Conservation (phyloP, 352 stramenopile genomes). For the Pythium oligandrum region DNA sequence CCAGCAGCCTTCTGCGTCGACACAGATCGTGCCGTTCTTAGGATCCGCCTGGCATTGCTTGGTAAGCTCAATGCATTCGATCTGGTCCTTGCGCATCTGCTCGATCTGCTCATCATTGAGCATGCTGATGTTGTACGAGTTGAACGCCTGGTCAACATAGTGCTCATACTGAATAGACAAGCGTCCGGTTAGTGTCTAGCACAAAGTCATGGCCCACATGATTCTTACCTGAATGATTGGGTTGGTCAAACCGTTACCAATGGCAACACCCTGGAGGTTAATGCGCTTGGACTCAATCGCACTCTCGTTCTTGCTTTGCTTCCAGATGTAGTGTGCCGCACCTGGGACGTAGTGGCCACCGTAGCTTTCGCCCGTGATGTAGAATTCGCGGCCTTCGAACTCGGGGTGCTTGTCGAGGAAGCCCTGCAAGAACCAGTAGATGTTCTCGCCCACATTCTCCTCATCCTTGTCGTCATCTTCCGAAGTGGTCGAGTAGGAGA, state of each 20-base stretch:
- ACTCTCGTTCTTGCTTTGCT: conserved; percentile 11
- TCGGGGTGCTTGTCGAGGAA: conserved; percentile 51
- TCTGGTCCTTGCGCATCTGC: conserved; percentile 2
- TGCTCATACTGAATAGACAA: conserved; percentile 11
- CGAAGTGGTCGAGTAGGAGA: conserved; percentile 39
- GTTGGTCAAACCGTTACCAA: conserved; percentile 49
- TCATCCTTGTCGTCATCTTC: conserved; percentile 40
- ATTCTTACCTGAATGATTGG: conserved; percentile 28
- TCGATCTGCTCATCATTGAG: conserved; percentile 7
- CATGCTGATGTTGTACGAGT: conserved; percentile 30
- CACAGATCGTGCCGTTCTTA: neutral
- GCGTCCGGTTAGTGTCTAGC: too few relatives aligned
- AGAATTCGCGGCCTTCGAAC: conserved; percentile 42
- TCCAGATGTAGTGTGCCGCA: conserved; percentile 38
- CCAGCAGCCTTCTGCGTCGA: neutral
- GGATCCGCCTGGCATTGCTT: conserved; percentile 10
- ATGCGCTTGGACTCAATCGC: conserved; percentile 9
- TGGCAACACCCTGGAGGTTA: conserved; percentile 46
- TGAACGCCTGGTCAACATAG: conserved; percentile 23
- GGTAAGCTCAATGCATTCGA: conserved; percentile 16
- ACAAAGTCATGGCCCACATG: too few relatives aligned
- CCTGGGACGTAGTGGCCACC: conserved; percentile 66
- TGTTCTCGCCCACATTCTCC: conserved; percentile 46
- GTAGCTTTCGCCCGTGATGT: conserved; percentile 66
- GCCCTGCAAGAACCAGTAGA: conserved; percentile 69